Percentiles rank a stretch among this genome's conserved stretches.
These are phyloP conservation scores for Rubus parviflorus DNA, from an alignment of 306 rosid genomes.

Conservation along the genomic window DNA sequence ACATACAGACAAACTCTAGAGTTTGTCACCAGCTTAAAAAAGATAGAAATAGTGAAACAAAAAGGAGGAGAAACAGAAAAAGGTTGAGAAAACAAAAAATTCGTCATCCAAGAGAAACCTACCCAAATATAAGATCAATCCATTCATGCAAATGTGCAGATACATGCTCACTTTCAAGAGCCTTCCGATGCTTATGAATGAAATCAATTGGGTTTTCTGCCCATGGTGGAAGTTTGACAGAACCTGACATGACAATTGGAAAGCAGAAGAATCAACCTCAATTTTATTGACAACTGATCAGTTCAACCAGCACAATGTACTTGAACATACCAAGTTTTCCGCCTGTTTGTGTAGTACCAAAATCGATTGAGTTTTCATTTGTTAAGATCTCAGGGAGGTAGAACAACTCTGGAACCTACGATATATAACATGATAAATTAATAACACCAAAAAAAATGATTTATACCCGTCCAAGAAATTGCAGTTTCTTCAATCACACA, in stretches of 20 bases:
- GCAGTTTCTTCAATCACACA: slow-evolving; percentile 2
- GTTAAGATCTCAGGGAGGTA: slow-evolving; percentile 94
- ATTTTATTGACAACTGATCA: slow-evolving; percentile 15
- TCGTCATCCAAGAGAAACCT: slow-evolving; percentile 27
- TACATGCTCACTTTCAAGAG: slow-evolving; percentile 93
- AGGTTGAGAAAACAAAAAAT: not conserved
- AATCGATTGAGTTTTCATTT: slow-evolving; percentile 89
- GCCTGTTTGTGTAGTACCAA: slow-evolving; percentile 93
- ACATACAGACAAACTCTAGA: slow-evolving; percentile 16
- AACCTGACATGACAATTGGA: slow-evolving; percentile 51
- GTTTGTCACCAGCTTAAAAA: slow-evolving; percentile 27
- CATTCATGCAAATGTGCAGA: slow-evolving; percentile 97
- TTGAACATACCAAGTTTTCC: slow-evolving; percentile 75
- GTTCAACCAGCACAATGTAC: slow-evolving; percentile 27
- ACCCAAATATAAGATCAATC: slow-evolving; percentile 99
- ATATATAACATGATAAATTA: slow-evolving; percentile 8
- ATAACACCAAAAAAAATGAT: slow-evolving; percentile 11
- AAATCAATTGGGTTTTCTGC: slow-evolving; percentile 91
- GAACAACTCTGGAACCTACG: slow-evolving; percentile 94
- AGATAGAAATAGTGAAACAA: slow-evolving; percentile 16
- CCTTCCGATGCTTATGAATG: slow-evolving; percentile 92
- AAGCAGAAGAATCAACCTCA: slow-evolving; percentile 30
- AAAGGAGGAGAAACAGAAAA: not conserved
- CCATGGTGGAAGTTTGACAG: slow-evolving; percentile 91
- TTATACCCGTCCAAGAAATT: slow-evolving; percentile 20